These are phyloP conservation scores for Backusella macrospora DNA, from an alignment of 192 early-diverging fungal species.

Conservation along the genomic window DNA sequence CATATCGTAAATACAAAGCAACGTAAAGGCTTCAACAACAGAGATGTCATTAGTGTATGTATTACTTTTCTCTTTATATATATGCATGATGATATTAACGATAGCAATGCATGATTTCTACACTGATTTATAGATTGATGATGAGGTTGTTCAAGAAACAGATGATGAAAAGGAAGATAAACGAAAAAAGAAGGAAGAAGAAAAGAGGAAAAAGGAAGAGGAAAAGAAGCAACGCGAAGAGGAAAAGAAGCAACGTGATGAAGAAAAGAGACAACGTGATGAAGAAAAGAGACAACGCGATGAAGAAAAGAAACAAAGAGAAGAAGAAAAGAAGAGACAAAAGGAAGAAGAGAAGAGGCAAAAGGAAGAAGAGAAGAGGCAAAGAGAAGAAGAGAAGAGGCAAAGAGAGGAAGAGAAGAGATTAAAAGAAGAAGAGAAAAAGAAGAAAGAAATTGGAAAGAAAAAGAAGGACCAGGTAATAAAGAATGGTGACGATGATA, in stretches of 20 bases:
- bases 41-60: not conserved
- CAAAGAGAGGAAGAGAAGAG: constrained; percentile 47
- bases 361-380: constrained; percentile 41
- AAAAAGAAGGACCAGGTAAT: constrained; percentile 19
- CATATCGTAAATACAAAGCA: constrained; percentile 19
- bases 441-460: constrained; percentile 31
- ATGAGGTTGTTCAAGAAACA: constrained; percentile 28
- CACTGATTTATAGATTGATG: not conserved
- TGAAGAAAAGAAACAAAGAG: constrained; percentile 39
- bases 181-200: constrained; percentile 22
- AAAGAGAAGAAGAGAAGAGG: constrained; percentile 39
- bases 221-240: constrained; percentile 7
- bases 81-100: not conserved
- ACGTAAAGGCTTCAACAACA: not conserved
- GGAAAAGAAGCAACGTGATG: constrained; percentile 23
- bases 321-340: constrained; percentile 38
- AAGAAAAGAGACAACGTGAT: constrained; percentile 27
- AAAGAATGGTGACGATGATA: too few relatives aligned
- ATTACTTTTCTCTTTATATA: not conserved
- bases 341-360: constrained; percentile 40
- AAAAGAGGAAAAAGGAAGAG: constrained; percentile 18
- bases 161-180: constrained; percentile 30
- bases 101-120: not conserved
- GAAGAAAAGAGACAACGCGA: constrained; percentile 44
- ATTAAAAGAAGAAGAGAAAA: constrained; percentile 48